Evolutionary conservation across 2,329 filamentous ascomycete species (phyloP).

Genomic region (Diaporthe ampelina): DNA sequence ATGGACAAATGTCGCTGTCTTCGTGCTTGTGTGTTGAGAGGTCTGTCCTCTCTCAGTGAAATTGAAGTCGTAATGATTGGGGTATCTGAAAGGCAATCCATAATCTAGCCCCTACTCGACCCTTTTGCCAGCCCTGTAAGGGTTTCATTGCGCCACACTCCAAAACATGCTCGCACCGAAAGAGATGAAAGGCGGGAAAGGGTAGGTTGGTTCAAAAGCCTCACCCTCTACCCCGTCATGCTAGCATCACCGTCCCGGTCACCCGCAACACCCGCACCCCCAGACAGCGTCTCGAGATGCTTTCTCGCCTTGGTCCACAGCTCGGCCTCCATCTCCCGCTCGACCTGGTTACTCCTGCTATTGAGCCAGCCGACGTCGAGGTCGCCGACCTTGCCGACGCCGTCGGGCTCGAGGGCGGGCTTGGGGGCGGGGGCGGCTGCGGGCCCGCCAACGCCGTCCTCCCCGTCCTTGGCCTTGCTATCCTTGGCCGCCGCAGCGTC

Average conservation of each 20-base stretch:
- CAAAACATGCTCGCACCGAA: constrained; percentile 13
- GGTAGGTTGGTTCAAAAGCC: too few species aligned
- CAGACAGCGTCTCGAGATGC: constrained; percentile 62
- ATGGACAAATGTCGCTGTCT: not conserved
- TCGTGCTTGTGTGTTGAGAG: not conserved
- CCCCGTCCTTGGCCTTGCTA: constrained; percentile 43
- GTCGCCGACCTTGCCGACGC: constrained; percentile 67
- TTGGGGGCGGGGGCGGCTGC: constrained; percentile 54
- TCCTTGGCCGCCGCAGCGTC: constrained; percentile 39
- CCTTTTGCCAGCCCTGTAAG: not conserved
- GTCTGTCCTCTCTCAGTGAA: not conserved
- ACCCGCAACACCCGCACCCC: not conserved
- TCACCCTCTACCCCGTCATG: constrained; percentile 49
- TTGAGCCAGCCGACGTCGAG: constrained; percentile 93
- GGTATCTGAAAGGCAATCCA: constrained; percentile 36
- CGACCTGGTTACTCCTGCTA: constrained; percentile 84
- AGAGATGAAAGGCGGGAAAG: not conserved
- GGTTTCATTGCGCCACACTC: constrained; percentile 33
- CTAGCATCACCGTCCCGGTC: constrained; percentile 44
- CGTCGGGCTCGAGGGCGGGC: constrained; percentile 61
- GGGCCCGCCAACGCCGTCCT: constrained; percentile 34
- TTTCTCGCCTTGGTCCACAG: constrained; percentile 75
- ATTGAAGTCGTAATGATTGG: constrained; percentile 13
- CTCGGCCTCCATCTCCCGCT: constrained; percentile 86
- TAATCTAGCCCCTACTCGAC: constrained; percentile 13